Conservation (phyloP, 2,329 filamentous ascomycete species). For the Cryoendolithus antarcticus region DNA sequence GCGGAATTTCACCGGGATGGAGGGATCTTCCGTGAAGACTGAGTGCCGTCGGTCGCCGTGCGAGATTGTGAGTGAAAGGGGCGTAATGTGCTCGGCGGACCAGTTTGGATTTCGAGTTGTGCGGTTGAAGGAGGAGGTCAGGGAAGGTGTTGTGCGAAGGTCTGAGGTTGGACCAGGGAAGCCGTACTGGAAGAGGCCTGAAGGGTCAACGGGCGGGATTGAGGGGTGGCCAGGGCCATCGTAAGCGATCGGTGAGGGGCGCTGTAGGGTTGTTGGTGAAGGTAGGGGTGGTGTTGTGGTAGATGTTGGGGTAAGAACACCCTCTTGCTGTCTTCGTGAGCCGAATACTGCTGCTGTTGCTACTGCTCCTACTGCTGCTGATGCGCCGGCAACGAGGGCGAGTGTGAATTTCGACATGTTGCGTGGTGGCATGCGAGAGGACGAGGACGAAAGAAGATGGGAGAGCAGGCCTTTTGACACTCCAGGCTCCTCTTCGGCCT, state of each 20-base stretch:
- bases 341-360: slow-evolving; percentile 36
- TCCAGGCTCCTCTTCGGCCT: no score
- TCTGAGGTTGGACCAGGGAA: slow-evolving; percentile 87
- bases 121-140: slow-evolving; percentile 83
- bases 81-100: slow-evolving; percentile 90
- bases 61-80: slow-evolving; percentile 60
- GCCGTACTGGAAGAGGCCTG: slow-evolving; percentile 45
- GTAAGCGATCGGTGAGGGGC: slow-evolving; percentile 16
- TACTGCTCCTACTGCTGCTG: slow-evolving; percentile 37
- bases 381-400: slow-evolving; percentile 36
- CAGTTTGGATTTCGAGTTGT: slow-evolving; percentile 83
- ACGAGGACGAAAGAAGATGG: not conserved
- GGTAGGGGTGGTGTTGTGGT: slow-evolving; percentile 16
- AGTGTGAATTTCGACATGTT: slow-evolving; percentile 40
- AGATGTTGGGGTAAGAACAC: slow-evolving; percentile 20
- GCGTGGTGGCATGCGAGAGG: not conserved
- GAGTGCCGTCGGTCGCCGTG: slow-evolving; percentile 77
- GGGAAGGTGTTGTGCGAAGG: slow-evolving; percentile 59
- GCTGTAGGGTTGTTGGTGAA: slow-evolving; percentile 15
- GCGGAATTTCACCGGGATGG: slow-evolving; percentile 74
- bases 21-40: slow-evolving; percentile 67
- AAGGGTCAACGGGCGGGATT: slow-evolving; percentile 33
- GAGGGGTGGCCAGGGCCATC: slow-evolving; percentile 1
- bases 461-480: not conserved
- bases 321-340: slow-evolving; percentile 15